phyloP scores from a whole-genome alignment of 345 rosid species.

The Eucalyptus curtisii region DNA sequence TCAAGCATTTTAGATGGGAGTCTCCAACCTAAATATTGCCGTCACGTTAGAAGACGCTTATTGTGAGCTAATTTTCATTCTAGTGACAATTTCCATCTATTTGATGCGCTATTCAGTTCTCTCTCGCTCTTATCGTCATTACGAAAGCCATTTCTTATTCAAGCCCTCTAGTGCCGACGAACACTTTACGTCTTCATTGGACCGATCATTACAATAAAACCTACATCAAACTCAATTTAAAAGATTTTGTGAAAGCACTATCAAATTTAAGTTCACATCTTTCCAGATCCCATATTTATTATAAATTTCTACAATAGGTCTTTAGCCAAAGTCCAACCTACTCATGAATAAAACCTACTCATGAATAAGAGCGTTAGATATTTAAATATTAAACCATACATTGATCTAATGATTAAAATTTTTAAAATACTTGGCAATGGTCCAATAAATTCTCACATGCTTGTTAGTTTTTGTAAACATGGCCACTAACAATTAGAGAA shows the following conservation, averaged over 20 bases:
- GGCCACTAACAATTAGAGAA: neutral
- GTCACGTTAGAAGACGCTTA: neutral
- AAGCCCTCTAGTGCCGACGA: rapidly evolving
- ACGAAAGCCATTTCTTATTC: neutral
- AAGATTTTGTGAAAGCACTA: neutral
- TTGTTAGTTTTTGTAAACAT: neutral
- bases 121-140: neutral
- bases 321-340: neutral
- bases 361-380: neutral
- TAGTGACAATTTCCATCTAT: neutral
- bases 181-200: rapidly evolving
- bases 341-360: neutral
- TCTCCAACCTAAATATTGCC: too few species aligned
- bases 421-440: rapidly evolving
- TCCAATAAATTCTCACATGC: rapidly evolving
- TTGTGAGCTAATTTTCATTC: neutral
- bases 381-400: neutral
- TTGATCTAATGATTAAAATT: rapidly evolving
- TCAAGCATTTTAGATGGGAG: too few species aligned
- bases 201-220: rapidly evolving
- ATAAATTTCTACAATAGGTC: neutral
- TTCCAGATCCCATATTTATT: rapidly evolving
- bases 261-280: neutral
- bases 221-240: neutral
- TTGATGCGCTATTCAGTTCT: too few species aligned